Percentiles rank a stretch among this genome's conserved stretches.
Conservation (phyloP, 345 rosid species). For the Eucalyptus brandiana region DNA sequence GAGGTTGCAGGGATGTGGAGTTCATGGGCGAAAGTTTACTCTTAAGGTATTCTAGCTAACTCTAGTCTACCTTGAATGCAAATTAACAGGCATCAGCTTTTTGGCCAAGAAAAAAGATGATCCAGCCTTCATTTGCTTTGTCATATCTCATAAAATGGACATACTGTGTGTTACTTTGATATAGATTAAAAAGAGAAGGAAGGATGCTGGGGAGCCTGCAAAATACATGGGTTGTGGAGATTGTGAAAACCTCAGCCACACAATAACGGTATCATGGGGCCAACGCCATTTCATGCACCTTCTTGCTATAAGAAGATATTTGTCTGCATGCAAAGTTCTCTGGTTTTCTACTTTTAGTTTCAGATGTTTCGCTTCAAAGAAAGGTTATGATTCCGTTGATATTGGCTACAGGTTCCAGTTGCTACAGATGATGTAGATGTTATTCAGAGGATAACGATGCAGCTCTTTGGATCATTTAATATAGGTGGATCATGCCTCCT, state of each 20-base stretch:
- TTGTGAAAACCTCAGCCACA: slow-evolving; percentile 84
- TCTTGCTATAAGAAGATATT: background rate
- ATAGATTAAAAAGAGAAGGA: slow-evolving; percentile 79
- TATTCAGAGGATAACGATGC: slow-evolving; percentile 67
- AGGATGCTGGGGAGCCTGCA: slow-evolving; percentile 69
- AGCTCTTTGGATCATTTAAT: slow-evolving; percentile 67
- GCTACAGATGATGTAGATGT: slow-evolving; percentile 75
- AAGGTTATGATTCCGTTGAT: background rate
- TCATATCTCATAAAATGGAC: background rate
- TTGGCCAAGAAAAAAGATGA: background rate
- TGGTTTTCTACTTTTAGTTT: background rate
- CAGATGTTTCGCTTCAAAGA: background rate
- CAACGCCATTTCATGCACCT: background rate
- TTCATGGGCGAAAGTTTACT: slow-evolving; percentile 76
- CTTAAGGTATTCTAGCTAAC: slow-evolving; percentile 46
- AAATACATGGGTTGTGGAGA: slow-evolving; percentile 92
- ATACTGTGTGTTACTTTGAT: background rate
- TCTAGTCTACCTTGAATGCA: background rate
- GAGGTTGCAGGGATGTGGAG: slow-evolving; percentile 78
- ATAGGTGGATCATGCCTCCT: slow-evolving; percentile 19
- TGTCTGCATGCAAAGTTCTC: background rate
- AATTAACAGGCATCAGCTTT: background rate
- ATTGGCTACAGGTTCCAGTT: slow-evolving; percentile 40
- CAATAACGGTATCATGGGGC: slow-evolving; percentile 46
- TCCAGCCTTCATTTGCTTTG: background rate